Conservation (phyloP, 768 basidiomycete genomes). For the Kwoniella dendrophila region DNA sequence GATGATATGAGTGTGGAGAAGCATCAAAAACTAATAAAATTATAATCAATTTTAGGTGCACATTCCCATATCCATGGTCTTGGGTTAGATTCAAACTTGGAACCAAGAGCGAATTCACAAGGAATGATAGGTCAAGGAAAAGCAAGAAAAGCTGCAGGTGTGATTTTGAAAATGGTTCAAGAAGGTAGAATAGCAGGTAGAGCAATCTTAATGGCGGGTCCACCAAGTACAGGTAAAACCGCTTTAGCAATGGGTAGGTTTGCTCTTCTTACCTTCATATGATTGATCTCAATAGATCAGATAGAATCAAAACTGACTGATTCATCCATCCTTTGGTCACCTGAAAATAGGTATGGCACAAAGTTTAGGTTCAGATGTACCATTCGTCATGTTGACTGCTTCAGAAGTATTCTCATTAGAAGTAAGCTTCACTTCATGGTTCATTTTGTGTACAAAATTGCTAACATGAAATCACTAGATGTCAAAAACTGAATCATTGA, state of each 20-base stretch:
- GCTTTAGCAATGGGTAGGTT: conserved; percentile 89
- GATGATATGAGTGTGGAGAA: neutral
- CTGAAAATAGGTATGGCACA: conserved; percentile 84
- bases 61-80: conserved; percentile 88
- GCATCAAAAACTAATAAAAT: too few species aligned
- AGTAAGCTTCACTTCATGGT: conserved; percentile 35
- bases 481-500: conserved; percentile 97
- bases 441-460: neutral
- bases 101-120: conserved; percentile 79
- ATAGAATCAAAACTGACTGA: neutral
- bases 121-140: conserved; percentile 98
- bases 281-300: neutral
- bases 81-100: conserved; percentile 83
- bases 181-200: conserved; percentile 93
- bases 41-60: too few species aligned
- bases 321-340: neutral
- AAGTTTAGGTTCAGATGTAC: conserved; percentile 87
- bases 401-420: conserved; percentile 96
- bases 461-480: conserved; percentile 60
- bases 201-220: conserved; percentile 95
- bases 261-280: neutral
- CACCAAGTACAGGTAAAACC: conserved; percentile 95
- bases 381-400: conserved; percentile 96
- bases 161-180: conserved; percentile 97
- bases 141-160: conserved; percentile 94